Evolutionary conservation across 805 yeast genomes (phyloP).

Genomic region (Ogataea pilisensis): DNA sequence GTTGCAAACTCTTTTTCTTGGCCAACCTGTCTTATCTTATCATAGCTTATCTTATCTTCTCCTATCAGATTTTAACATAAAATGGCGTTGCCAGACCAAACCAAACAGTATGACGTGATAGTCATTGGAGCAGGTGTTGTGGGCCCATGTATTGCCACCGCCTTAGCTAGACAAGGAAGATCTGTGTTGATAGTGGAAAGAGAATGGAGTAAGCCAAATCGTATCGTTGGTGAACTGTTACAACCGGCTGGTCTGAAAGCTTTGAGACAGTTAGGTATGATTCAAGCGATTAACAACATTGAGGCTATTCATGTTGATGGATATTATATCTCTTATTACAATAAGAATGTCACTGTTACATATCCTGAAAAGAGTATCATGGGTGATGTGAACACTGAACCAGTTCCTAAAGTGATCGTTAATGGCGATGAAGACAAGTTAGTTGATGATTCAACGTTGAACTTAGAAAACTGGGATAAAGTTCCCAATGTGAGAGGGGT

Average conservation of each 20-base stretch:
- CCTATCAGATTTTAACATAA: not conserved
- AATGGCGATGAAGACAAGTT: slow-evolving; percentile 56
- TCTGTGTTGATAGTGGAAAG: slow-evolving; percentile 76
- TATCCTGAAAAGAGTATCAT: slow-evolving; percentile 64
- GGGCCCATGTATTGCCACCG: slow-evolving; percentile 91
- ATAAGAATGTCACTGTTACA: slow-evolving; percentile 52
- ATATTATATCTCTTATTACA: slow-evolving; percentile 69
- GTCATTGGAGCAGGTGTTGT: slow-evolving; percentile 98
- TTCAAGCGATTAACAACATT: slow-evolving; percentile 64
- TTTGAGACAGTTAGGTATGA: slow-evolving; percentile 76
- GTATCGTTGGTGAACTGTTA: slow-evolving; percentile 95
- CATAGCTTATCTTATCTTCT: not conserved
- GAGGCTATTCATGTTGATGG: slow-evolving; percentile 78
- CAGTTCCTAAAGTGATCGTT: slow-evolving; percentile 50
- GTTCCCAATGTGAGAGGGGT: slow-evolving; percentile 64
- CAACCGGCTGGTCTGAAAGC: slow-evolving; percentile 97
- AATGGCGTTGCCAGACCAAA: not conserved
- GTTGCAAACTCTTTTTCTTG: no score
- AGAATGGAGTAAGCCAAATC: slow-evolving; percentile 88
- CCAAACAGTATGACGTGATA: slow-evolving; percentile 62
- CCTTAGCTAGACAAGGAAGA: slow-evolving; percentile 86
- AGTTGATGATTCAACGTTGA: slow-evolving; percentile 44
- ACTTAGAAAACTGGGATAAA: slow-evolving; percentile 51
- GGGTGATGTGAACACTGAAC: slow-evolving; percentile 39
- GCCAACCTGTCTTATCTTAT: no score